These are phyloP conservation scores for Pontederia paniculata DNA, from an alignment of 176 grass and related monocot species.

Conservation along the genomic window DNA sequence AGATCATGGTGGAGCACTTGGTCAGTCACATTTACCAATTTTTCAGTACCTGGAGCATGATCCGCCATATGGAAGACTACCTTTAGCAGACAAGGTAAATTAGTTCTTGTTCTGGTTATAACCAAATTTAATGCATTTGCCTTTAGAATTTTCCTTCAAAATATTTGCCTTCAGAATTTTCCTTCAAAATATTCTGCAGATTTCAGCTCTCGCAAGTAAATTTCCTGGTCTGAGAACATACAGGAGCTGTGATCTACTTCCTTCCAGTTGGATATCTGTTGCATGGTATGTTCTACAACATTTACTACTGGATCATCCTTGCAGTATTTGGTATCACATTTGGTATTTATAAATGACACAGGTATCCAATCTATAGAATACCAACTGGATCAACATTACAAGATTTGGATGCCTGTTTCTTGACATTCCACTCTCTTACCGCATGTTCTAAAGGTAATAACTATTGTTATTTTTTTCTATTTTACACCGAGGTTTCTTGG, in stretches of 20 bases:
- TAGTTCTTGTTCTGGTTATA: conserved; percentile 2
- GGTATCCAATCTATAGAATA: conserved; percentile 88
- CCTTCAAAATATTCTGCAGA: conserved; percentile 29
- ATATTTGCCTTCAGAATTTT: conserved; percentile 13
- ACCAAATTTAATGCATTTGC: neutral
- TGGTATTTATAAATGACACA: conserved; percentile 21
- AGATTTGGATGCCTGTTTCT: conserved; percentile 70
- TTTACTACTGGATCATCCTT: too few relatives aligned
- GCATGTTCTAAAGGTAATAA: neutral
- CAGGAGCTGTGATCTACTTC: conserved; percentile 57
- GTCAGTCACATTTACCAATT: too few relatives aligned
- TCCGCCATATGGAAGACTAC: conserved; percentile 73
- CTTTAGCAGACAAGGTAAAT: conserved; percentile 65
- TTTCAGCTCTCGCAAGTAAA: conserved; percentile 46
- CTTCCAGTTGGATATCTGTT: conserved; percentile 81
- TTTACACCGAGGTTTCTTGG: neutral
- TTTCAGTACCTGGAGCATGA: conserved; percentile 41
- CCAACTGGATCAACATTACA: conserved; percentile 56
- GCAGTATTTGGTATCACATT: conserved; percentile 4
- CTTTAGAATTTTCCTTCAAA: neutral
- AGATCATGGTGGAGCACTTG: too few relatives aligned
- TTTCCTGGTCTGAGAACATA: conserved; percentile 51
- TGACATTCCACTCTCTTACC: conserved; percentile 61
- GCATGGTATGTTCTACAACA: conserved; percentile 43
- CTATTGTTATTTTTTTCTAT: neutral